These are phyloP conservation scores for Hericium rajendrae DNA, from an alignment of 768 basidiomycete genomes.

Conservation along the genomic window DNA sequence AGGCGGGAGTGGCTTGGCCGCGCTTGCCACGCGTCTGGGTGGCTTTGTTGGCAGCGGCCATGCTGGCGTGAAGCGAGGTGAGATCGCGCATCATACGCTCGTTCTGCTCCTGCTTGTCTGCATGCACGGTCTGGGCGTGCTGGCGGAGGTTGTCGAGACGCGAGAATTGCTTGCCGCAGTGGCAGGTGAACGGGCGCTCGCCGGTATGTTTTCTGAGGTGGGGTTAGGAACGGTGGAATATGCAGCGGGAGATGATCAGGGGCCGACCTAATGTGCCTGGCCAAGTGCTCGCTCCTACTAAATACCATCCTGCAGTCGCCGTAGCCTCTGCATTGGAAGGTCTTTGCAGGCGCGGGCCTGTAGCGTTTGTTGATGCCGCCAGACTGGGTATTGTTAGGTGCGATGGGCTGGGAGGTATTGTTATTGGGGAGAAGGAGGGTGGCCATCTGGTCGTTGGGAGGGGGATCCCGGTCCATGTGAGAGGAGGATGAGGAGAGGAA, in stretches of 20 bases:
- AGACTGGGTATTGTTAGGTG: not conserved
- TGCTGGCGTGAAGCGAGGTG: constrained; percentile 71
- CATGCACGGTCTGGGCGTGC: constrained; percentile 94
- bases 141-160: constrained; percentile 95
- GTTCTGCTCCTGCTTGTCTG: constrained; percentile 86
- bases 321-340: constrained; percentile 91
- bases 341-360: constrained; percentile 81
- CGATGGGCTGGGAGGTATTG: constrained; percentile 8
- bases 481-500: not conserved
- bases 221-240: constrained; percentile 13
- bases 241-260: constrained; percentile 15
- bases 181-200: constrained; percentile 92
- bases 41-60: constrained; percentile 47
- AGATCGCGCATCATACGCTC: constrained; percentile 89
- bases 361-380: constrained; percentile 49
- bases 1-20: constrained; percentile 18
- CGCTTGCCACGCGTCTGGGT: constrained; percentile 31
- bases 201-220: constrained; percentile 87
- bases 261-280: constrained; percentile 85
- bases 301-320: constrained; percentile 97
- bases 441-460: not conserved
- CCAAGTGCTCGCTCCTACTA: constrained; percentile 89
- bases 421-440: constrained; percentile 18
- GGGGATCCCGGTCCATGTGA: constrained; percentile 1
- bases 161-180: constrained; percentile 92